These are phyloP conservation scores for Neurospora tetrasperma DNA, from an alignment of 495 filamentous ascomycete genomes.

Conservation along the genomic window DNA sequence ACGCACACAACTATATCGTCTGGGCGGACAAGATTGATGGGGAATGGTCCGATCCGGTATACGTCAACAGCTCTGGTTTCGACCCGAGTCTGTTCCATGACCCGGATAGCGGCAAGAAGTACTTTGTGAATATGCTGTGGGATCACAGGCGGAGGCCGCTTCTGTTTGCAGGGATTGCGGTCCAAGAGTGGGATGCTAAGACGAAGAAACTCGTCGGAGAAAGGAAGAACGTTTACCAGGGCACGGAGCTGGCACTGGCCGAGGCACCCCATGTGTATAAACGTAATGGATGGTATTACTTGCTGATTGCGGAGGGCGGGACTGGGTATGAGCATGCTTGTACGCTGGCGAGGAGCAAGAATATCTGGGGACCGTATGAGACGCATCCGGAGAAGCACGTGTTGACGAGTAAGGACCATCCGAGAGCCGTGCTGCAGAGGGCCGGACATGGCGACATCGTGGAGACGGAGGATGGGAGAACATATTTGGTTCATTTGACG, in stretches of 20 bases:
- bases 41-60: constrained; percentile 47
- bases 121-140: constrained; percentile 45
- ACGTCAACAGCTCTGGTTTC: constrained; percentile 43
- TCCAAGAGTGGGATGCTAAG: constrained; percentile 39
- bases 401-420: constrained; percentile 35
- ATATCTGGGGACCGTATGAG: constrained; percentile 51
- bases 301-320: constrained; percentile 58
- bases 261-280: constrained; percentile 58
- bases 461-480: constrained; percentile 45
- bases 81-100: constrained; percentile 52
- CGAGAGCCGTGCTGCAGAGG: constrained; percentile 37
- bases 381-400: constrained; percentile 39
- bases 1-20: constrained; percentile 46
- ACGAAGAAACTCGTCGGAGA: constrained; percentile 36
- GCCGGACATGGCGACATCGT: constrained; percentile 52
- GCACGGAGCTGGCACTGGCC: constrained; percentile 43
- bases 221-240: constrained; percentile 42
- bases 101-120: constrained; percentile 40
- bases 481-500: constrained; percentile 44
- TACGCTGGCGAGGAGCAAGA: constrained; percentile 41
- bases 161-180: constrained; percentile 35
- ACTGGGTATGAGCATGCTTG: constrained; percentile 47
- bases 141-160: constrained; percentile 40
- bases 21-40: constrained; percentile 35
- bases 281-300: constrained; percentile 55